phyloP scores from a whole-genome alignment of 352 stramenopile species.

The Pythium utonaiense region DNA sequence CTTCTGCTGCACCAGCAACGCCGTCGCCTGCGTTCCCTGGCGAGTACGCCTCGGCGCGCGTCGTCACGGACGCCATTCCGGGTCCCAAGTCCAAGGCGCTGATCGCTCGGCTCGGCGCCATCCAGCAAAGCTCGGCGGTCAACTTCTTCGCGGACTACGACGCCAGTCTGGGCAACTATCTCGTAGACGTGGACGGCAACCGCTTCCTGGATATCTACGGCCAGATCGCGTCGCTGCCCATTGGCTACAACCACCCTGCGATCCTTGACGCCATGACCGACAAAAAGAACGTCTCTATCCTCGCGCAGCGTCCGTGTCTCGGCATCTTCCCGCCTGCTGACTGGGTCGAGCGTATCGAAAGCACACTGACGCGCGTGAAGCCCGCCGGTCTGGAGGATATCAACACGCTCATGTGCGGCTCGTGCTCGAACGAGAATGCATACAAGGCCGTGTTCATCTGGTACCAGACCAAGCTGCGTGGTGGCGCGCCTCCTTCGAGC shows the following conservation, averaged over 20 bases:
- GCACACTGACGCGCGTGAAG: slow-evolving; percentile 55
- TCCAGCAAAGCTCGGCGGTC: slow-evolving; percentile 67
- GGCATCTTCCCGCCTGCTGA: slow-evolving; percentile 72
- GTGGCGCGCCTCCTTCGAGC: slow-evolving; percentile 48
- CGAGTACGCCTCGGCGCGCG: slow-evolving; percentile 45
- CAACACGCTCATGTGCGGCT: slow-evolving; percentile 87
- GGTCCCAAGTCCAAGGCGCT: slow-evolving; percentile 65
- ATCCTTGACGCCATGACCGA: slow-evolving; percentile 61
- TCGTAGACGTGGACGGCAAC: slow-evolving; percentile 84
- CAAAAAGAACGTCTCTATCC: slow-evolving; percentile 56
- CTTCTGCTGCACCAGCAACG: slow-evolving; percentile 29
- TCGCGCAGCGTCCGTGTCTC: slow-evolving; percentile 73
- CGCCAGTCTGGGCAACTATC: slow-evolving; percentile 75
- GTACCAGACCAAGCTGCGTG: slow-evolving; percentile 73
- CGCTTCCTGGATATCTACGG: slow-evolving; percentile 81
- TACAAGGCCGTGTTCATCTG: slow-evolving; percentile 89
- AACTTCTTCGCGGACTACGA: slow-evolving; percentile 83
- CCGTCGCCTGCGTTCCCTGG: slow-evolving; percentile 56
- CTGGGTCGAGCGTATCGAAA: slow-evolving; percentile 68
- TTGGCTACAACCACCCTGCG: slow-evolving; percentile 86
- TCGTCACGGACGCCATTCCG: slow-evolving; percentile 54
- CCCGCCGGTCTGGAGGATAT: slow-evolving; percentile 57
- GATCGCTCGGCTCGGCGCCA: slow-evolving; percentile 38
- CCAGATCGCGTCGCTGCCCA: slow-evolving; percentile 78
- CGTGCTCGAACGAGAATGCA: slow-evolving; percentile 84